phyloP scores from a whole-genome alignment of 1,139 yeast species.

The Suhomyces bokatorum region DNA sequence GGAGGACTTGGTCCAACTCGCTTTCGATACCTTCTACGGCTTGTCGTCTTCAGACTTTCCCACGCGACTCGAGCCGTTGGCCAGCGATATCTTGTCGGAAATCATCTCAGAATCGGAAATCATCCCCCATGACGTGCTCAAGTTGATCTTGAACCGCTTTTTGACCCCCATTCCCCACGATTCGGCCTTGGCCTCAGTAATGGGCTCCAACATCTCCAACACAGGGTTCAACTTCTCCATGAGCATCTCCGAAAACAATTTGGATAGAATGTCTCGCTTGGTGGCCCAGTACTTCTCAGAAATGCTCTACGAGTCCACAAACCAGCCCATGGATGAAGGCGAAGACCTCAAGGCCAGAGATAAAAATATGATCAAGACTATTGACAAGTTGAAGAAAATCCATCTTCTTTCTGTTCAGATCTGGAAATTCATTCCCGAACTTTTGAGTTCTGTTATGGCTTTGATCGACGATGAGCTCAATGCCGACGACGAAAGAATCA shows the following conservation, averaged over 20 bases:
- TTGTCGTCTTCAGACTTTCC: conserved; percentile 44
- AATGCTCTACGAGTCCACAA: conserved; percentile 54
- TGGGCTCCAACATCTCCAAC: conserved; percentile 31
- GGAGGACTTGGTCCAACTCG: conserved; percentile 49
- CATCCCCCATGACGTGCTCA: conserved; percentile 64
- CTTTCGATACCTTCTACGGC: conserved; percentile 67
- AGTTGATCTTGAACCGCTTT: conserved; percentile 59
- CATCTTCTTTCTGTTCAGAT: conserved; percentile 66
- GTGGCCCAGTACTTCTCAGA: conserved; percentile 83
- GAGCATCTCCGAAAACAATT: conserved; percentile 66
- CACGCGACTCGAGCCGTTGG: conserved; percentile 53
- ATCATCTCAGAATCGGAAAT: conserved; percentile 72
- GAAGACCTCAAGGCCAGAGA: conserved; percentile 6
- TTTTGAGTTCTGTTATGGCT: conserved; percentile 73
- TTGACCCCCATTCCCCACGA: conserved; percentile 19
- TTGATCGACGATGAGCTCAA: conserved; percentile 77
- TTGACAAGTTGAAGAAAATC: conserved; percentile 53
- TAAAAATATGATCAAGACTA: conserved; percentile 10
- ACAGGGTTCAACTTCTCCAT: conserved; percentile 71
- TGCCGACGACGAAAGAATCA: conserved; percentile 64
- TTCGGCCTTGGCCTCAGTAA: conserved; percentile 15
- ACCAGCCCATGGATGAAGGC: conserved; percentile 24
- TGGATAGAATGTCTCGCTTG: conserved; percentile 75
- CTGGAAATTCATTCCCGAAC: conserved; percentile 79
- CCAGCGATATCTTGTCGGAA: conserved; percentile 71